These are phyloP conservation scores for Apiospora hydei DNA, from an alignment of 2,329 filamentous ascomycete species.

Conservation along the genomic window DNA sequence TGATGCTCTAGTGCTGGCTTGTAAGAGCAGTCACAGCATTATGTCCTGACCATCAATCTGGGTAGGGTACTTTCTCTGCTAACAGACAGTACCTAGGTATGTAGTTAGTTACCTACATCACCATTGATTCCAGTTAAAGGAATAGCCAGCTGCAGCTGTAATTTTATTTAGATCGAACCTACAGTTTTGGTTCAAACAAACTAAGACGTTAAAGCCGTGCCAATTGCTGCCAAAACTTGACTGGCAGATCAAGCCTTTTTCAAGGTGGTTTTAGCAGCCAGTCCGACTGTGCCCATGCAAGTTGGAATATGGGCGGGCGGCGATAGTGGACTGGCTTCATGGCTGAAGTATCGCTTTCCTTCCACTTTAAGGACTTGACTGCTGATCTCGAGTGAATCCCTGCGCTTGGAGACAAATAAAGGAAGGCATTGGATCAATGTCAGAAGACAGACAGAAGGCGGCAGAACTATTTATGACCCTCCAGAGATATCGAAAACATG, in stretches of 20 bases:
- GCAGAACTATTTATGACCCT: constrained; percentile 3
- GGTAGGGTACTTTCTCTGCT: not conserved
- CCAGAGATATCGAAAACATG: not conserved
- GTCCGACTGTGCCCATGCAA: not conserved
- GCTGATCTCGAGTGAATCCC: not conserved
- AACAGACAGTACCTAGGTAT: not conserved
- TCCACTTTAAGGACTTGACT: not conserved
- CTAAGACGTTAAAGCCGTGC: not conserved
- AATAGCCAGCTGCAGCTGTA: not conserved
- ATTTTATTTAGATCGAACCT: not conserved
- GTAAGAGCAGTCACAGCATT: not conserved
- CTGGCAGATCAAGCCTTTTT: not conserved
- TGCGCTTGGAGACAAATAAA: not conserved
- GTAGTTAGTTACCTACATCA: not conserved
- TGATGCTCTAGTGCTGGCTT: not conserved
- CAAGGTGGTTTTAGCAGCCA: not conserved
- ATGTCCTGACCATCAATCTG: not conserved
- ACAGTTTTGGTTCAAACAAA: not conserved
- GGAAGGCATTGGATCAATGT: not conserved
- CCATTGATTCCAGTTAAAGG: not conserved
- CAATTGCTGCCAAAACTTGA: not conserved
- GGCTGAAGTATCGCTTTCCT: constrained; percentile 9
- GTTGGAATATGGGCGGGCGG: not conserved
- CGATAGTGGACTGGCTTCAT: not conserved
- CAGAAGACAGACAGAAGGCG: not conserved